Base-by-base conservation (phyloP, 805 yeast genomes). In the Candida ovalis region DNA sequence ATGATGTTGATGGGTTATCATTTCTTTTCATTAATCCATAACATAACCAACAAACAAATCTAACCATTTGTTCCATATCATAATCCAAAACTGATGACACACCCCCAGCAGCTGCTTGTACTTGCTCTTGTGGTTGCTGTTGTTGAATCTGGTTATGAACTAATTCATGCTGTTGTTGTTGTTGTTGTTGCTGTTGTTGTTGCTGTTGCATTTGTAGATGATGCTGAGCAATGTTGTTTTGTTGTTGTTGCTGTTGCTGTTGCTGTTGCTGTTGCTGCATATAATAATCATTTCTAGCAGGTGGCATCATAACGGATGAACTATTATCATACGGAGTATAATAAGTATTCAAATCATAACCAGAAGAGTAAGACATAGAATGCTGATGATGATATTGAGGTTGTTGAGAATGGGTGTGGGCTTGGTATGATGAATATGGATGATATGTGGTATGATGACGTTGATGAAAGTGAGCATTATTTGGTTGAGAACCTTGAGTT, bases 21-120 rank as follows among this genome's bases (percentile, higher is more conserved):
- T 70, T 58, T 59, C 81, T 81, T 55, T 78, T 80, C 61, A 85
- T 75, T 61, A 86, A 74, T 27, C 88, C 84, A 56, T 76, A 84
- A 13, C 87, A 75, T 65, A 88, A 78, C 75, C 90, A 81, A 44
- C 89, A 75, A 43, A 89, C 72, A 59, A 88, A 94, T 49, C 84
- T 82, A 8, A 95, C 76, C 96, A 91, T 91, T 49, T 75, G 70
- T 37, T 76, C 76, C 46, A 89, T 68, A 55, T 88, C 90, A 66
- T 92, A 91, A 63, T 90, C 97, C 61, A 88, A 73, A 30, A 80
- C 84, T 15, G 84, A 75, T 35, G 84, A 74, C 42, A 88, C 92
- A 51, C 96, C 96, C 39, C 96, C 96, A 38, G 48, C 28, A 2
- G 42, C 12, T 5, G 45, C 24, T 23, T 17, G 37, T 15, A 38